phyloP scores from a whole-genome alignment of 78 protist species.

The Planoprotostelium fungivorum region DNA sequence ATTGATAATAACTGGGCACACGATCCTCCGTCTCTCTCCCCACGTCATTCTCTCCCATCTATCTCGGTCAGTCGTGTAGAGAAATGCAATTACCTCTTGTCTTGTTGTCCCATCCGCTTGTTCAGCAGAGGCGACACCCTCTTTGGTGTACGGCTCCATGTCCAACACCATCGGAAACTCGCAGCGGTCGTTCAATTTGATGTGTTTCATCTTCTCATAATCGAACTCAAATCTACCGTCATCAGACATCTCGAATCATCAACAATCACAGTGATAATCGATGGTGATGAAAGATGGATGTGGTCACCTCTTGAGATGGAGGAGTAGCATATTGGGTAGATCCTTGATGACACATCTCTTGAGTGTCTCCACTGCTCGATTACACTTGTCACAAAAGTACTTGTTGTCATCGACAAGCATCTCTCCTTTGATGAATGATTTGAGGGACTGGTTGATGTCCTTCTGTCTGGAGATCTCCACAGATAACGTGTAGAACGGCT shows the following conservation, averaged over 20 bases:
- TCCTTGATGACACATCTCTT: constrained; percentile 45
- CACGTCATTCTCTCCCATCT: neutral
- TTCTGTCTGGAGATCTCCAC: constrained; percentile 74
- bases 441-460: constrained; percentile 65
- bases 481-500: constrained; percentile 62
- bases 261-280: no score
- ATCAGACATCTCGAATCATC: no score
- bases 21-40: no score
- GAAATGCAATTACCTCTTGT: constrained; percentile 6
- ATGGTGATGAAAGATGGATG: no score
- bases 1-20: constrained; percentile 25
- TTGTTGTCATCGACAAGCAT: constrained; percentile 88
- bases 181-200: constrained; percentile 59
- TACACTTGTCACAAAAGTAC: constrained; percentile 73
- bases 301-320: constrained; percentile 61
- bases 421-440: constrained; percentile 74
- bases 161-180: constrained; percentile 73
- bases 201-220: constrained; percentile 53
- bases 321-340: constrained; percentile 48
- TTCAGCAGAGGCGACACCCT: constrained; percentile 14
- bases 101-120: constrained; percentile 8
- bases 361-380: constrained; percentile 48
- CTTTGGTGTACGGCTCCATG: constrained; percentile 71
- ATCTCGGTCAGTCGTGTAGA: neutral
- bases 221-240: constrained; percentile 13